Base-by-base conservation (phyloP, 768 basidiomycete genomes). In the Rhizopogon vinicolor region DNA sequence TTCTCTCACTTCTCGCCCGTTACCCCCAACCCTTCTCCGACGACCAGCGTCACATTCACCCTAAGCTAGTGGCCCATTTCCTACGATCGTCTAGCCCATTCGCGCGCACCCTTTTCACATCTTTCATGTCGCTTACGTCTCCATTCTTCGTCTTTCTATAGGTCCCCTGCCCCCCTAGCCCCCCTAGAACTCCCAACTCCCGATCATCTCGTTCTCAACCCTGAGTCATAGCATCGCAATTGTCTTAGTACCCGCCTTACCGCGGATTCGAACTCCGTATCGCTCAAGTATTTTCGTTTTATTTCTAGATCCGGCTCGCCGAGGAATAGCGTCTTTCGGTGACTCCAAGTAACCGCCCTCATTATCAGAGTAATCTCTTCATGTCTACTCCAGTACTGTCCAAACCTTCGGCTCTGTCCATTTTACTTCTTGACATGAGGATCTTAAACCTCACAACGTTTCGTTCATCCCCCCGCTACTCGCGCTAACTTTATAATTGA, bases 391-490 rank as follows among this genome's bases (percentile, higher is more conserved):
- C 58, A 55, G 55, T 45, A 50, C 57, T 50, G 19, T 52, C 53
- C 22, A n/a, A 13, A 29, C 22, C 22, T 39, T 39, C 48, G 50
- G 50, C 28, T 51, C 31, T 39, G 19, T 53, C 51, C 16, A 41
- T 19, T 22, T 49, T 42, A 54, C 56, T 56, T 50, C 51, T 40
- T 18, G 51, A 67, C 65, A 66, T 58, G 60, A 64, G 65, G 54
- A 41, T 60, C 54, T 25, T 37, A 51, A 31, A 35, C 52, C 35
- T 25, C 59, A 55, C 62, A 70, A 70, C 68, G 70, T 69, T 71
- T 66, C 64, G 56, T 71, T 70, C 68, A 69, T 69, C 62, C 64
- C 52, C 57, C 60, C 58, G 59, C 63, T 59, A 56, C 57, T 65
- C 62, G 57, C 66, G 56, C 60, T 60, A 56, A 51, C 67, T 59